Evolutionary conservation across 108 stramenopile genomes (phyloP).

Genomic region (Cyclotella baltica): DNA sequence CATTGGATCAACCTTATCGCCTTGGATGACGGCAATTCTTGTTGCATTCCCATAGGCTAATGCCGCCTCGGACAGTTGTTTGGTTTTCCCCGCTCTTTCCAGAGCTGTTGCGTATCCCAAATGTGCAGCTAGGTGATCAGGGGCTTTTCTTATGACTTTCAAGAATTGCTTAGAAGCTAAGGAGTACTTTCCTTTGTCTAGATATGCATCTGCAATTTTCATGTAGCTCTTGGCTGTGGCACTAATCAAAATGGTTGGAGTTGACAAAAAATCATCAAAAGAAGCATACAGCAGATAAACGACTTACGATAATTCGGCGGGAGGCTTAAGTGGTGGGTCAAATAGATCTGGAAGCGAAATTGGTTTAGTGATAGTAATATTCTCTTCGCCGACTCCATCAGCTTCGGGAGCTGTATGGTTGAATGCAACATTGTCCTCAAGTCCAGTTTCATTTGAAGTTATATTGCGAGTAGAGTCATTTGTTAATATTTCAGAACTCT

Average conservation of each 20-base stretch:
- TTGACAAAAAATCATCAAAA: not conserved
- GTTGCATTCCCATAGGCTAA: constrained; percentile 57
- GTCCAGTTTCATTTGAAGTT: not conserved
- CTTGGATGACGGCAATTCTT: constrained; percentile 49
- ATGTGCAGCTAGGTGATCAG: constrained; percentile 55
- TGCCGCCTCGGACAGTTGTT: constrained; percentile 44
- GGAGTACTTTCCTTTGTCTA: constrained; percentile 53
- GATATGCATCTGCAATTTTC: constrained; percentile 66
- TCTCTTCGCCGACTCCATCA: not conserved
- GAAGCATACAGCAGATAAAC: not conserved
- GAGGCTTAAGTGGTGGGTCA: constrained; percentile 29
- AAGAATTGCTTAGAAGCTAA: constrained; percentile 62
- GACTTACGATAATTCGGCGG: constrained; percentile 39
- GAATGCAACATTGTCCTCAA: constrained; percentile 3
- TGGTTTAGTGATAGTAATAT: not conserved
- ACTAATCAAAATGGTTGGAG: not conserved
- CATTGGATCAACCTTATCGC: constrained; percentile 44
- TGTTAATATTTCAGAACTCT: not conserved
- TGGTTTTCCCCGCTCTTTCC: constrained; percentile 53
- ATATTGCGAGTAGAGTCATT: not conserved
- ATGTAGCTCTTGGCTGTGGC: constrained; percentile 56
- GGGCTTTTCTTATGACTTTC: constrained; percentile 60
- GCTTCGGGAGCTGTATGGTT: not conserved
- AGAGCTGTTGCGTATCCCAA: constrained; percentile 62
- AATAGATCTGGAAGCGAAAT: constrained; percentile 38